A percentile compares a stretch with the other conserved stretches of the same genome.
These are phyloP conservation scores for Aspergillus haitiensis DNA, from an alignment of 495 filamentous ascomycete genomes.

Conservation along the genomic window DNA sequence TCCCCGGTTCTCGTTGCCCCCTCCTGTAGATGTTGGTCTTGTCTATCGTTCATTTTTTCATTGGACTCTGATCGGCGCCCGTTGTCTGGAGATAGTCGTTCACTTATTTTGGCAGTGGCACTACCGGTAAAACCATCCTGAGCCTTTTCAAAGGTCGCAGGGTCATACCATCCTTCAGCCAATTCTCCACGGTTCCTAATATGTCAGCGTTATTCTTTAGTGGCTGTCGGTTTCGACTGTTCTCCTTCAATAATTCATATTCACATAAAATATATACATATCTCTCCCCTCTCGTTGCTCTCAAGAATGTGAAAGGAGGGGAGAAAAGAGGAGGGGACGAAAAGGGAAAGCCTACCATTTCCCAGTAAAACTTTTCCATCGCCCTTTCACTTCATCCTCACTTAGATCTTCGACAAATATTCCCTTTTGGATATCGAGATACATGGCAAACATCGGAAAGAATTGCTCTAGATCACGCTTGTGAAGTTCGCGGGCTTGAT, in stretches of 20 bases:
- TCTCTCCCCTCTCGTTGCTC: too few relatives aligned
- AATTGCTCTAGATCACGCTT: conserved; percentile 64
- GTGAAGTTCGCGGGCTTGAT: conserved; percentile 60
- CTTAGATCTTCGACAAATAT: conserved; percentile 62
- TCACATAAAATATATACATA: background rate
- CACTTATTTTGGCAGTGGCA: too few relatives aligned
- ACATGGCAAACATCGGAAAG: conserved; percentile 75
- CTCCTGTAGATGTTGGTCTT: background rate
- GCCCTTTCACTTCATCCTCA: conserved; percentile 69
- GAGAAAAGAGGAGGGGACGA: conserved; percentile 2
- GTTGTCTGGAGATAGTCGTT: too few relatives aligned
- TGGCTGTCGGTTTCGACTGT: background rate
- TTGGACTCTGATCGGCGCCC: too few relatives aligned
- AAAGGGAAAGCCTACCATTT: conserved; percentile 67
- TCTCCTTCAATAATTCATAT: background rate
- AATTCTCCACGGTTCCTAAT: conserved; percentile 86
- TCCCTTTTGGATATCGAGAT: conserved; percentile 87
- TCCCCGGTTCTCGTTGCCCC: conserved; percentile 11
- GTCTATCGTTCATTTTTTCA: too few relatives aligned
- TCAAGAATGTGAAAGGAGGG: too few relatives aligned
- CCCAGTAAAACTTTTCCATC: conserved; percentile 90
- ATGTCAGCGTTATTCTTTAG: conserved; percentile 23
- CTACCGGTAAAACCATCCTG: conserved; percentile 21
- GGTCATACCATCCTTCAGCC: conserved; percentile 92
- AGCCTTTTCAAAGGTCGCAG: conserved; percentile 59